phyloP scores from a whole-genome alignment of 2,329 filamentous ascomycete species.

The Emergomyces orientalis region DNA sequence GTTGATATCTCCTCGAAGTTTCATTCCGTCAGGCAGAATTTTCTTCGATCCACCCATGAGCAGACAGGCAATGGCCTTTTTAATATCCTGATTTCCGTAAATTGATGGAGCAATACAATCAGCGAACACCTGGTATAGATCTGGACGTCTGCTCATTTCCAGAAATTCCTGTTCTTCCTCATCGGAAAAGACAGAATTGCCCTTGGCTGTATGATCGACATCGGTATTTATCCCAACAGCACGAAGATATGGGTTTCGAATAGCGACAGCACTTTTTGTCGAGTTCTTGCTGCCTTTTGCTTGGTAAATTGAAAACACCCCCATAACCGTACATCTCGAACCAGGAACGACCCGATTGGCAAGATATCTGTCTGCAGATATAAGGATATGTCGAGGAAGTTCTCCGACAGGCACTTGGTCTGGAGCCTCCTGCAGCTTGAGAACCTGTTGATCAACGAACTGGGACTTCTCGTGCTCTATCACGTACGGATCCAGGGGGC shows the following conservation, averaged over 20 bases:
- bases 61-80: conserved; percentile 91
- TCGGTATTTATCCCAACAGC: conserved; percentile 89
- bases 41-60: conserved; percentile 95
- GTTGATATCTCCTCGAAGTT: conserved; percentile 93
- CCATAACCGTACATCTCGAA: conserved; percentile 88
- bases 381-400: conserved; percentile 83
- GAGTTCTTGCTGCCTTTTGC: conserved; percentile 75
- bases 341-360: conserved; percentile 94
- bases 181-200: conserved; percentile 74
- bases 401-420: conserved; percentile 97
- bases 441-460: conserved; percentile 95
- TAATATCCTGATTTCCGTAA: conserved; percentile 92
- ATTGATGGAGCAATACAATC: conserved; percentile 95
- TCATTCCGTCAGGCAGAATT: conserved; percentile 95
- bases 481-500: conserved; percentile 90
- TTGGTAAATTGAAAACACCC: conserved; percentile 96
- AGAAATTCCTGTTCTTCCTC: conserved; percentile 95
- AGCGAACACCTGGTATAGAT: conserved; percentile 85
- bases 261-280: conserved; percentile 74
- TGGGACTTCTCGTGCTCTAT: conserved; percentile 87
- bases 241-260: conserved; percentile 87
- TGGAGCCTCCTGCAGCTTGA: conserved; percentile 94
- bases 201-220: conserved; percentile 79
- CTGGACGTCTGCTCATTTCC: conserved; percentile 79
- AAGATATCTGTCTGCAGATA: conserved; percentile 92